Conservation (phyloP, 176 grass and related monocot species). For the Bothriochloa decipiens region DNA sequence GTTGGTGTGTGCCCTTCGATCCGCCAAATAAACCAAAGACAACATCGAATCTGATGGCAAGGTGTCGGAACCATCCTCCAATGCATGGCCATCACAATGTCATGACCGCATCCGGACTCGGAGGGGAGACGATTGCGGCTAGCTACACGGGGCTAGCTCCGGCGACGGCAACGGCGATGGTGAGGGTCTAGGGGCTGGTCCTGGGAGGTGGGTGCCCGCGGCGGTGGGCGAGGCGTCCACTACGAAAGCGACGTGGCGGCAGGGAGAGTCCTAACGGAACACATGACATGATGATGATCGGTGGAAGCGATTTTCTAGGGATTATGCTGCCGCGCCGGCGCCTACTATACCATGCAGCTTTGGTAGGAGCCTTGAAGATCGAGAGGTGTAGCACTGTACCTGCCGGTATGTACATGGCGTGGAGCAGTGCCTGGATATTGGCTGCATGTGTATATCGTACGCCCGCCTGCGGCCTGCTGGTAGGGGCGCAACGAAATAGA, state of each 20-base stretch:
- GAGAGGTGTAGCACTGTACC: neutral
- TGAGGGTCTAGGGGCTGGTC: too few relatives aligned
- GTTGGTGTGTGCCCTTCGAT: too few relatives aligned
- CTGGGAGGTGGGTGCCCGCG: too few relatives aligned
- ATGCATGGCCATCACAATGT: too few relatives aligned
- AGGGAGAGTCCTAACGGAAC: neutral
- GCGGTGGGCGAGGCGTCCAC: too few relatives aligned
- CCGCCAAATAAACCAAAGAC: too few relatives aligned
- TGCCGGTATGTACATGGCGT: neutral
- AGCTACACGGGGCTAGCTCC: too few relatives aligned
- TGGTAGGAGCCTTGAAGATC: neutral
- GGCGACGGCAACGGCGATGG: too few relatives aligned
- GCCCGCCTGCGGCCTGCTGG: neutral
- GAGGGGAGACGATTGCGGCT: too few relatives aligned
- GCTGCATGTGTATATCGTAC: slow-evolving; percentile 7
- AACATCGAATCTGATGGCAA: too few relatives aligned
- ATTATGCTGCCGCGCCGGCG: neutral
- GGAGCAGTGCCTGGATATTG: slow-evolving; percentile 19
- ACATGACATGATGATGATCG: neutral
- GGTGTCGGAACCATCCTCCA: too few relatives aligned
- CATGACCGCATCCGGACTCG: too few relatives aligned
- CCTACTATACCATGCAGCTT: neutral
- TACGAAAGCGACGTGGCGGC: neutral
- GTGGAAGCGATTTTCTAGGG: neutral
- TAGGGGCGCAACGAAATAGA: slow-evolving; percentile 22